Evolutionary conservation across 208 protist genomes (phyloP).

Genomic region (Naegleria gruberi): DNA sequence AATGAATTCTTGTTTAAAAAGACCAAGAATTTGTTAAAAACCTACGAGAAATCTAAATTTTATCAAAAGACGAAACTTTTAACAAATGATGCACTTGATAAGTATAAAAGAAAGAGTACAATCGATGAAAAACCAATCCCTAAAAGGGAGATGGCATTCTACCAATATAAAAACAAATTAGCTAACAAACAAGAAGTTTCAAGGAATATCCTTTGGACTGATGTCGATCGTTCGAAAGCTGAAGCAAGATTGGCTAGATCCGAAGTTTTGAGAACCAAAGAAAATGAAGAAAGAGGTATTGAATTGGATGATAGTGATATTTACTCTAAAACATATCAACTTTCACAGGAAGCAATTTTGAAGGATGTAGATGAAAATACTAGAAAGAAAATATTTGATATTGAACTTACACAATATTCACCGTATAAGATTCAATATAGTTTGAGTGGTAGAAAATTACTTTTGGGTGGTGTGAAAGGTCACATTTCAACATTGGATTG

Average conservation of each 20-base stretch:
- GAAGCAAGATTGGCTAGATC: neutral
- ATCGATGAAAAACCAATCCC: neutral
- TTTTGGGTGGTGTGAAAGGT: constrained; percentile 61
- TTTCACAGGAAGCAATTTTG: constrained; percentile 53
- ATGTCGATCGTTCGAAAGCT: neutral
- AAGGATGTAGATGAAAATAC: constrained; percentile 51
- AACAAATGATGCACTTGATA: neutral
- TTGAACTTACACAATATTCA: constrained; percentile 49
- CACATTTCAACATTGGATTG: constrained; percentile 66
- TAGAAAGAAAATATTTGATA: constrained; percentile 48
- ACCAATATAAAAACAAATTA: neutral
- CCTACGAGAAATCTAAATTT: neutral
- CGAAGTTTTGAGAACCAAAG: neutral
- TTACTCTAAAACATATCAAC: constrained; percentile 42
- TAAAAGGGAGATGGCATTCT: neutral
- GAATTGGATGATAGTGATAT: neutral
- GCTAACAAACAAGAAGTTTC: neutral
- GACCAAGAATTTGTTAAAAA: neutral
- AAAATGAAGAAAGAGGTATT: neutral
- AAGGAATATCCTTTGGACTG: neutral
- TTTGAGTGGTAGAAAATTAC: constrained; percentile 46
- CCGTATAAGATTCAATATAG: constrained; percentile 60
- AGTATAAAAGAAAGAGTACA: neutral
- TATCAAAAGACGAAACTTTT: neutral
- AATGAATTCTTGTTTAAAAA: neutral